Conservation (phyloP, 2,329 filamentous ascomycete species). For the Tolypocladium endophyticum region DNA sequence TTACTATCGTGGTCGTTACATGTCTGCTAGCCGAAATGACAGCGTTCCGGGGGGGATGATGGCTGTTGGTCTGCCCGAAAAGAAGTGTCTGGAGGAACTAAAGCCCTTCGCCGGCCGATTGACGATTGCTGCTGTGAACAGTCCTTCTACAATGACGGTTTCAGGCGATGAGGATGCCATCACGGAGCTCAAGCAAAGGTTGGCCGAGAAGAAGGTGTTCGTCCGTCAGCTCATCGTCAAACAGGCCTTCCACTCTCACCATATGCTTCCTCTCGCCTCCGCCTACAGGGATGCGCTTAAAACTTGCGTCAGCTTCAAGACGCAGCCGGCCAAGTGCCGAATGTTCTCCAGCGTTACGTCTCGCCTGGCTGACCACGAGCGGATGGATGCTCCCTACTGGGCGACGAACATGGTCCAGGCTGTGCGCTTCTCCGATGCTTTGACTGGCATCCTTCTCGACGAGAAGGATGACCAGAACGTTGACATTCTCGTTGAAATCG, state of each 20-base stretch:
- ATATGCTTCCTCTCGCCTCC: not conserved
- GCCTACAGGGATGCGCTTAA: not conserved
- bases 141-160: not conserved
- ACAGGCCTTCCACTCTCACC: not conserved
- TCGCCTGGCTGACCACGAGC: not conserved
- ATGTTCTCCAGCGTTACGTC: not conserved
- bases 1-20: not conserved
- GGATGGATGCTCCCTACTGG: not conserved
- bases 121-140: not conserved
- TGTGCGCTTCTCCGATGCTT: not conserved
- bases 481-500: not conserved
- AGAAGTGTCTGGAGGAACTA: not conserved
- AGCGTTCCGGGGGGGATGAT: not conserved
- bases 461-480: not conserved
- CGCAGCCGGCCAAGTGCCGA: not conserved
- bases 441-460: not conserved
- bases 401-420: not conserved
- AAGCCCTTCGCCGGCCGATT: not conserved
- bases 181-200: not conserved
- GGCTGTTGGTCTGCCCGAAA: not conserved
- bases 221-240: not conserved
- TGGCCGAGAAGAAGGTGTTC: not conserved
- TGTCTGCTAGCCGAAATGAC: not conserved
- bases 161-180: not conserved
- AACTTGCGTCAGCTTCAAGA: not conserved